Conservation (phyloP, 116 monocot genomes). For the Iris pallida region DNA sequence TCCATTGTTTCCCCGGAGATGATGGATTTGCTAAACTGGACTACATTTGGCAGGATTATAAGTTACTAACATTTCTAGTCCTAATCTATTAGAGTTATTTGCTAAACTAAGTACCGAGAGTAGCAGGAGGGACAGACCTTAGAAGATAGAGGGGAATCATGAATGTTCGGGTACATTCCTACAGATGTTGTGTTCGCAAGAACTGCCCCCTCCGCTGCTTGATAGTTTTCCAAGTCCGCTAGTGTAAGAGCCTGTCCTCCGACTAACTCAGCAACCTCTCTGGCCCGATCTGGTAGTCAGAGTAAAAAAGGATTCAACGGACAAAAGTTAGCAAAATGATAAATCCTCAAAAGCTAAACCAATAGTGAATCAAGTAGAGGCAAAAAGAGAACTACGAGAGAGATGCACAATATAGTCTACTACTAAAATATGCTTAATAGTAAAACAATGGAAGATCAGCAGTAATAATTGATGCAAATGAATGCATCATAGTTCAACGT, state of each 20-base stretch:
- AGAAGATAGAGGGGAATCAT: conserved; percentile 66
- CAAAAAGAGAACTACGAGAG: no score
- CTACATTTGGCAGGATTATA: no score
- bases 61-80: no score
- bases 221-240: conserved; percentile 67
- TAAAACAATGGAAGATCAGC: no score
- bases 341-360: neutral
- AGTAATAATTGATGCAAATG: no score
- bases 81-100: no score
- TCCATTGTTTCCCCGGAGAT: no score
- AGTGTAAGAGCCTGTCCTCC: conserved; percentile 78
- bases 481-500: no score
- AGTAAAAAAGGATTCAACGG: neutral
- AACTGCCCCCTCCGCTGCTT: conserved; percentile 74
- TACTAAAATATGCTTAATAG: no score
- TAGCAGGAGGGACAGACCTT: neutral
- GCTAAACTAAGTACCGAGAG: neutral
- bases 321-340: neutral
- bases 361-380: neutral
- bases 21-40: no score
- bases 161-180: conserved; percentile 88
- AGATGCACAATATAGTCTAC: no score
- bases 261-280: conserved; percentile 63
- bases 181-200: conserved; percentile 93
- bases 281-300: conserved; percentile 58